Base-by-base conservation (phyloP, 139 green algal species). In the Diplosphaera chodatii region DNA sequence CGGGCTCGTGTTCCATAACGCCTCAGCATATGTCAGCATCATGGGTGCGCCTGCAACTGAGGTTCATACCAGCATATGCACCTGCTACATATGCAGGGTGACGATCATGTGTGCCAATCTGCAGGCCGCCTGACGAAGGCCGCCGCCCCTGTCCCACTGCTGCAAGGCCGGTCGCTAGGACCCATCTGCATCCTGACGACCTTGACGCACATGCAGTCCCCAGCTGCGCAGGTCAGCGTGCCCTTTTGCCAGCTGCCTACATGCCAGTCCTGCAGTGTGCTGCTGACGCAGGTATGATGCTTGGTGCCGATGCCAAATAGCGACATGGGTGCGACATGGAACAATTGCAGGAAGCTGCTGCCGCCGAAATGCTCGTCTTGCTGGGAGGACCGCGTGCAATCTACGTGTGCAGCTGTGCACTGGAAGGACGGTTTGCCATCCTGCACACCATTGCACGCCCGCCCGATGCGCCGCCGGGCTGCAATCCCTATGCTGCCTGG, bases 21-120 rank as follows among this genome's bases (percentile, higher is more conserved):
- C 75, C 32, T 63, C 74, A 3, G 63, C 25, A 13, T 79, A 79
- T 40, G 67, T 79, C 63, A 72, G 63, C 63, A 33, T 79, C 63
- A 75, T 78, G 37, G 25, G 63, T 20, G 28, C 59, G 59, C 16
- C 55, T n/a, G n/a, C n/a, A n/a, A n/a, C n/a, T n/a, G n/a, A n/a
- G n/a, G n/a, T n/a, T n/a, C n/a, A n/a, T n/a, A n/a, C n/a, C n/a
- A n/a, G n/a, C n/a, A n/a, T n/a, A n/a, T n/a, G n/a, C 37, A 48
- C 37, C 37, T 6, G 6, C 37, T 48, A 48, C 10, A 48, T 48
- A 48, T 48, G 37, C 37, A 48, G 37, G 6, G 37, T 48, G 37
- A 23, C 55, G n/a, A 10, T 18, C 21, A 4, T 64, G 55, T 6
- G 22, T 65, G 59, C 21, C 32, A 15, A 20, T 65, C 10, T 33